phyloP scores from a whole-genome alignment of 2,329 filamentous ascomycete species.

The Lasiodiplodia citricola region DNA sequence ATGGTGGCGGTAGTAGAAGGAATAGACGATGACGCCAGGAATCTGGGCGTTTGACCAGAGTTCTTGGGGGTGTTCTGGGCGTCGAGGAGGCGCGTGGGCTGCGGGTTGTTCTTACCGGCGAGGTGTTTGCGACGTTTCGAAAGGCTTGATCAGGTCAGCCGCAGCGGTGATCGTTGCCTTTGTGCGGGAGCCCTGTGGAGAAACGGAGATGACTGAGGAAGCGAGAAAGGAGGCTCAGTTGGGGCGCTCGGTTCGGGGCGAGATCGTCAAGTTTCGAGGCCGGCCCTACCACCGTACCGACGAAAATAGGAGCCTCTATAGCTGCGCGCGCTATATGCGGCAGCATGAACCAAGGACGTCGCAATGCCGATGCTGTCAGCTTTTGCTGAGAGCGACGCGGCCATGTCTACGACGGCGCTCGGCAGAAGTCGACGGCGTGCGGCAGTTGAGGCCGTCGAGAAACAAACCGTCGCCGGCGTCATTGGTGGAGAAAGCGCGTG shows the following conservation, averaged over 20 bases:
- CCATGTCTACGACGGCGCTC: neutral
- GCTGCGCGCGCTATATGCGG: neutral
- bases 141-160: neutral
- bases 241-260: neutral
- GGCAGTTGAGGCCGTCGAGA: neutral
- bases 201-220: conserved; percentile 19
- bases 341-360: neutral
- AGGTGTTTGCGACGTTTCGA: neutral
- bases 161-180: conserved; percentile 9
- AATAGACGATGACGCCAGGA: neutral
- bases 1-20: neutral
- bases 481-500: conserved; percentile 25
- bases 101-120: neutral
- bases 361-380: neutral
- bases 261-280: neutral
- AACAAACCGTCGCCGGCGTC: neutral
- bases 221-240: conserved; percentile 20
- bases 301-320: conserved; percentile 6
- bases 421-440: neutral
- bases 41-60: conserved; percentile 9
- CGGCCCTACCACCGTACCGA: neutral
- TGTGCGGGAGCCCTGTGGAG: conserved; percentile 2
- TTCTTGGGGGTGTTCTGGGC: neutral
- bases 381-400: neutral
- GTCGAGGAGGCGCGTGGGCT: neutral